Conservation (phyloP, 139 green algal species). For the Chlorella sorokiniana region DNA sequence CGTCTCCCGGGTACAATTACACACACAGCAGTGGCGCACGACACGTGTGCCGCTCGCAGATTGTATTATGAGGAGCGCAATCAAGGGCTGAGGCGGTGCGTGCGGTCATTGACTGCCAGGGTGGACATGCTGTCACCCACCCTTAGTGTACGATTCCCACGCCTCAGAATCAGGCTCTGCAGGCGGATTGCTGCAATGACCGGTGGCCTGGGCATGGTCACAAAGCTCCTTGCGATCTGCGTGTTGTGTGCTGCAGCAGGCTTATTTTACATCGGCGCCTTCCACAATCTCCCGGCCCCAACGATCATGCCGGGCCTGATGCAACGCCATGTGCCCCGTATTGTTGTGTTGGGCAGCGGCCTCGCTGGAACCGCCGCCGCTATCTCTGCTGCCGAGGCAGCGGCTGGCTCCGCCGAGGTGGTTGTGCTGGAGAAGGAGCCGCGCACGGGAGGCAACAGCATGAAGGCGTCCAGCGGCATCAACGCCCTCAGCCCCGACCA, state of each 20-base stretch:
- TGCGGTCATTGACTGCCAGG: too few relatives aligned
- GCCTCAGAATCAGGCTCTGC: not conserved
- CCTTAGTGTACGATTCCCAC: not conserved
- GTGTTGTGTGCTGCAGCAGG: not conserved
- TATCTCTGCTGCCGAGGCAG: slow-evolving; percentile 31
- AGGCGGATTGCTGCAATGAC: not conserved
- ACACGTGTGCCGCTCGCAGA: not conserved
- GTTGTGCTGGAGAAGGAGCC: slow-evolving; percentile 74
- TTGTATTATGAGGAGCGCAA: too few relatives aligned
- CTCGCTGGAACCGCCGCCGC: slow-evolving; percentile 63
- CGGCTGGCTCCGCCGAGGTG: slow-evolving; percentile 25
- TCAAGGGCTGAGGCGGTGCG: too few relatives aligned
- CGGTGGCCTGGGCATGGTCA: slow-evolving; percentile 4
- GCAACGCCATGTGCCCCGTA: not conserved
- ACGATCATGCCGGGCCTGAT: not conserved
- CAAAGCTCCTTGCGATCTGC: not conserved
- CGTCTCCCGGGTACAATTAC: not conserved
- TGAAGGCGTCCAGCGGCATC: slow-evolving; percentile 75
- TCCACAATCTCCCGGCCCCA: not conserved
- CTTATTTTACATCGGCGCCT: not conserved
- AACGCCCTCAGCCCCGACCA: slow-evolving; percentile 58
- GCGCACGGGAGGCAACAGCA: slow-evolving; percentile 72
- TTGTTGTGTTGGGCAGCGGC: slow-evolving; percentile 68
- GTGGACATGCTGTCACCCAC: not conserved
- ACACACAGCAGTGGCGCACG: not conserved